These are phyloP conservation scores for Myrica gale DNA, from an alignment of 306 rosid species.

Conservation along the genomic window DNA sequence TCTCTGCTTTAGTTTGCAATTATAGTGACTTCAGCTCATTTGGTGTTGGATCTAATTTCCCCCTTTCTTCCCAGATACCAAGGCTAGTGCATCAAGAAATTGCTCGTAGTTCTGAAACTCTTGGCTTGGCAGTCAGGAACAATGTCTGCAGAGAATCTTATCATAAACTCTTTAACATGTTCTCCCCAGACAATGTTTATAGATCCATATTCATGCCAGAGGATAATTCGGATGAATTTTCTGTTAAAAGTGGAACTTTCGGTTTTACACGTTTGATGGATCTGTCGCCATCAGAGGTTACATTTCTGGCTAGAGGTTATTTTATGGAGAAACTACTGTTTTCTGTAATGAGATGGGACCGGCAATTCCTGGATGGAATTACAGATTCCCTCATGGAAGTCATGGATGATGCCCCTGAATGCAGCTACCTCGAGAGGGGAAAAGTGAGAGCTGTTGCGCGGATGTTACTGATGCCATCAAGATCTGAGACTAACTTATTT, in stretches of 20 bases:
- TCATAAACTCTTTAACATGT: constrained; percentile 61
- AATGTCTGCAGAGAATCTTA: constrained; percentile 61
- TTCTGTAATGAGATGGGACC: constrained; percentile 72
- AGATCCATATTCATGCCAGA: constrained; percentile 59
- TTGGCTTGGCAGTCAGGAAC: constrained; percentile 48
- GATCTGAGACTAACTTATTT: constrained; percentile 50
- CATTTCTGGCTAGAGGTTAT: constrained; percentile 74
- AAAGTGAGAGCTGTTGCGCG: constrained; percentile 75
- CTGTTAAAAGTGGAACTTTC: constrained; percentile 59
- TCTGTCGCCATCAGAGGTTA: constrained; percentile 78
- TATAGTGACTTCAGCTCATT: constrained; percentile 5
- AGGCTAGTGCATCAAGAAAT: constrained; percentile 69
- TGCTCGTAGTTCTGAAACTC: constrained; percentile 50
- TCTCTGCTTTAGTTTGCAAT: constrained; percentile 12
- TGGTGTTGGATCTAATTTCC: constrained; percentile 13
- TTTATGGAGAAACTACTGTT: constrained; percentile 72
- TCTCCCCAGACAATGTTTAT: constrained; percentile 64
- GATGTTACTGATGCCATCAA: constrained; percentile 78
- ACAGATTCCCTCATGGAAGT: constrained; percentile 54
- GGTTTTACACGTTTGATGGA: constrained; percentile 86
- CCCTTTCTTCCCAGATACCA: constrained; percentile 55
- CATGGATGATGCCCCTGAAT: constrained; percentile 51
- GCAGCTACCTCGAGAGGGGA: constrained; percentile 51
- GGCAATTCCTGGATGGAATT: constrained; percentile 52
- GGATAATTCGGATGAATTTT: constrained; percentile 27